Base-by-base conservation (phyloP, 1,284 basidiomycete genomes). In the Coniferiporia sulphurascens region DNA sequence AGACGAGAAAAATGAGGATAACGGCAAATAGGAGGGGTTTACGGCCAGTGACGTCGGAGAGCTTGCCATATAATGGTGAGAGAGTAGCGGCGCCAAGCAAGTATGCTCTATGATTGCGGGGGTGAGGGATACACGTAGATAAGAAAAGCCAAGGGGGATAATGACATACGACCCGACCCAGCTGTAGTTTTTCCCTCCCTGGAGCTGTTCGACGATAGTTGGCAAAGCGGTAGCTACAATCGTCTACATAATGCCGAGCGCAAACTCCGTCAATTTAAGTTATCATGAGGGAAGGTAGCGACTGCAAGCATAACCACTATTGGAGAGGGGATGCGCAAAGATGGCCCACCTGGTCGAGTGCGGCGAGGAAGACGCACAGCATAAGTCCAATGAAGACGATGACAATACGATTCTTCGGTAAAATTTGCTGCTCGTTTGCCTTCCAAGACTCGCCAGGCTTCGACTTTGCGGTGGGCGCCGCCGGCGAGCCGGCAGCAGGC, bases 171-270 rank as follows among this genome's bases (percentile, higher is more conserved):
- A 89, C 66, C 87, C 88, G 21, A 89, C 86, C 88, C 88, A 91
- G 61, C 84, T 84, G 66, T 89, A 90, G 48, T 80, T 76, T 15
- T 73, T 79, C 6, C 87, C 88, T 34, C 85, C 86, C 45, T 87
- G 86, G 0, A 92, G 78, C 38, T 87, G 72, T 12, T 69, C 73
- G 7, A 90, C 87, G 52, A 92, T 91, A 1, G 87, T 91, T 1
- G 89, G 89, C 44, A 92, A 72, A n/a, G 89, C 89, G 12, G 89
- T 92, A 1, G 87, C 84, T 12, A 90, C 84, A 61, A 90, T 89
- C 1, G 86, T 88, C 86, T 89, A 50, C 3, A 17, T 19, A 2
- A 36, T 52, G 19, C 44, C 32, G 55, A 41, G 12, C 5, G 36
- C 8, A 22, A 44, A 45, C 27, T 52, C 51, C 43, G 38, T 41